Percentiles rank a stretch among this genome's conserved stretches.
These are phyloP conservation scores for Fomitopsis pulvina DNA, from an alignment of 768 basidiomycete species.

Conservation along the genomic window DNA sequence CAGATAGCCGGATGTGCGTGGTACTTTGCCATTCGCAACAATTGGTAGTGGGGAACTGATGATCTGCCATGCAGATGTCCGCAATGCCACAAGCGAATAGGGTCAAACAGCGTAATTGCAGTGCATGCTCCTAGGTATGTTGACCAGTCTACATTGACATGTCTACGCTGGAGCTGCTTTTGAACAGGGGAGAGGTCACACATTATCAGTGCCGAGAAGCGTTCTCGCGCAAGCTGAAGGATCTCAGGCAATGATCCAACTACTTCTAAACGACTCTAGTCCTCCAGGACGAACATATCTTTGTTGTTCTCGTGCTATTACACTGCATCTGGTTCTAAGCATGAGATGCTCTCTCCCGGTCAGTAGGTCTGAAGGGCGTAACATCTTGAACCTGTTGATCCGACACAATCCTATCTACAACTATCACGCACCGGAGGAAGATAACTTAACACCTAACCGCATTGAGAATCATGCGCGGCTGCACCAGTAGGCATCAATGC, in stretches of 20 bases:
- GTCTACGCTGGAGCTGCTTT: neutral
- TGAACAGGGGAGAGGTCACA: constrained; percentile 83
- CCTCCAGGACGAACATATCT: neutral
- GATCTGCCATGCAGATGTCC: constrained; percentile 60
- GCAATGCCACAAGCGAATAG: constrained; percentile 91
- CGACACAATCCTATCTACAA: too few relatives aligned
- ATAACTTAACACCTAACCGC: too few relatives aligned
- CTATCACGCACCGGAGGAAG: too few relatives aligned
- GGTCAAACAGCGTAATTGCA: constrained; percentile 81
- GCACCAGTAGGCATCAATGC: too few relatives aligned
- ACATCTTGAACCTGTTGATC: too few relatives aligned
- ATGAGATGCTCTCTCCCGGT: too few relatives aligned
- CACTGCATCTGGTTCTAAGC: too few relatives aligned
- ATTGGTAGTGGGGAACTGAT: neutral
- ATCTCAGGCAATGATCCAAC: constrained; percentile 17
- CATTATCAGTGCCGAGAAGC: constrained; percentile 93
- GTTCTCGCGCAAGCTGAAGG: constrained; percentile 54
- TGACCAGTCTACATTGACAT: neutral
- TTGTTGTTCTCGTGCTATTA: too few relatives aligned
- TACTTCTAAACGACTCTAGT: neutral
- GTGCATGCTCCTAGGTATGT: constrained; percentile 82
- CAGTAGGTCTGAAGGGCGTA: neutral
- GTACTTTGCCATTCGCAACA: neutral
- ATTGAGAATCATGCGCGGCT: too few relatives aligned
- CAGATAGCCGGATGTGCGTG: constrained; percentile 87